Percentiles rank a stretch among this genome's conserved stretches.
Conservation (phyloP, 345 rosid species). For the Cardamine chenopodiifolia region DNA sequence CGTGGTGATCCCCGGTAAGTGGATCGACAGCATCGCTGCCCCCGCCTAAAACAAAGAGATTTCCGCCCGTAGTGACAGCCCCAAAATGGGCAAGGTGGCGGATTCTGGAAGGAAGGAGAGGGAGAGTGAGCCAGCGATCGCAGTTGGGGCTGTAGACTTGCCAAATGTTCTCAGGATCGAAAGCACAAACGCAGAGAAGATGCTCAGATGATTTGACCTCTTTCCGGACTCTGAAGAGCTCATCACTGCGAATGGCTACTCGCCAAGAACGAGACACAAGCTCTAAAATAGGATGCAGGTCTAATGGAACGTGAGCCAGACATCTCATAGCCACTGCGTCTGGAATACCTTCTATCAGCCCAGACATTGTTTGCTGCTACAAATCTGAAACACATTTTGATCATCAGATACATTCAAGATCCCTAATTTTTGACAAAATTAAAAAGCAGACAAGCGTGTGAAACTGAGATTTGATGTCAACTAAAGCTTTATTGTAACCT, state of each 20-base stretch:
- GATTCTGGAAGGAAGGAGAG: slow-evolving; percentile 81
- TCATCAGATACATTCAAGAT: not conserved
- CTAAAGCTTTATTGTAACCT: too few species aligned
- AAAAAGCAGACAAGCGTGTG: too few species aligned
- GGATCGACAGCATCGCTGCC: slow-evolving; percentile 97
- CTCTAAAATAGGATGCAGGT: slow-evolving; percentile 73
- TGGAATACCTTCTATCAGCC: slow-evolving; percentile 87
- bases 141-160: slow-evolving; percentile 84
- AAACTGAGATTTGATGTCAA: too few species aligned
- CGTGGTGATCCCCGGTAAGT: slow-evolving; percentile 88
- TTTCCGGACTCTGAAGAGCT: slow-evolving; percentile 72
- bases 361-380: slow-evolving; percentile 58
- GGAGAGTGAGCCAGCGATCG: slow-evolving; percentile 88
- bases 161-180: slow-evolving; percentile 94
- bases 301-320: slow-evolving; percentile 85
- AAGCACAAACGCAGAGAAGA: slow-evolving; percentile 80
- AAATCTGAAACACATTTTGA: slow-evolving; percentile 14
- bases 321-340: slow-evolving; percentile 91
- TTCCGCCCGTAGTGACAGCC: slow-evolving; percentile 62
- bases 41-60: slow-evolving; percentile 89
- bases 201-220: slow-evolving; percentile 74
- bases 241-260: slow-evolving; percentile 69
- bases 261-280: slow-evolving; percentile 97
- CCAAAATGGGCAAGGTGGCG: slow-evolving; percentile 92
- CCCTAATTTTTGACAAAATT: too few species aligned